These are phyloP conservation scores for Mycosarcoma maydis DNA, from an alignment of 1,284 basidiomycete genomes.

Conservation along the genomic window DNA sequence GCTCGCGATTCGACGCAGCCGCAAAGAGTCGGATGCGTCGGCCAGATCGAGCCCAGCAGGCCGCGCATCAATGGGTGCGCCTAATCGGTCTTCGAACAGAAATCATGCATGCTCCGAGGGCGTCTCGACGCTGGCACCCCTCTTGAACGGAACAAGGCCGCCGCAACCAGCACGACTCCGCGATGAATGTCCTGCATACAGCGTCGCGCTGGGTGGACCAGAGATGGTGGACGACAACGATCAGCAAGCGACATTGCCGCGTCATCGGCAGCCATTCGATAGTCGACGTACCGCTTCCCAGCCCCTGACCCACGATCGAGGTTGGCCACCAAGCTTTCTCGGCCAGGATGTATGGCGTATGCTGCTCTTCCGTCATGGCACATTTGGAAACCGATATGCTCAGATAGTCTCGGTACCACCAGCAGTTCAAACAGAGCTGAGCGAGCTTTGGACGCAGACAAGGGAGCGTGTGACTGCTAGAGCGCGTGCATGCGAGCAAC, in stretches of 20 bases:
- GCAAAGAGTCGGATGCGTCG: slow-evolving; percentile 8
- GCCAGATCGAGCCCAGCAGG: slow-evolving; percentile 14
- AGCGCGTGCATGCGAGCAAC: not conserved
- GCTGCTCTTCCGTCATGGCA: slow-evolving; percentile 40
- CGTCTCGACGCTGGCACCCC: slow-evolving; percentile 23
- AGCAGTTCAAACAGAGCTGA: slow-evolving; percentile 27
- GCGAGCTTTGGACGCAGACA: slow-evolving; percentile 27
- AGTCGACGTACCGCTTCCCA: slow-evolving; percentile 1
- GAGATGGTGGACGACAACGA: slow-evolving; percentile 37
- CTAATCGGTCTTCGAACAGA: slow-evolving; percentile 2
- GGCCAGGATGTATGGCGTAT: slow-evolving; percentile 41
- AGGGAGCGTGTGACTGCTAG: slow-evolving; percentile 9
- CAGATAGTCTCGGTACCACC: slow-evolving; percentile 37
- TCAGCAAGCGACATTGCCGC: slow-evolving; percentile 3
- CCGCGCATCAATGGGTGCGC: not conserved
- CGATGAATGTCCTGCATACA: slow-evolving; percentile 27
- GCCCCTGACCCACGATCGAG: slow-evolving; percentile 21
- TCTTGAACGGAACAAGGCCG: slow-evolving; percentile 24
- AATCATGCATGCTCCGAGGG: slow-evolving; percentile 10
- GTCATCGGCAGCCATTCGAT: slow-evolving; percentile 9
- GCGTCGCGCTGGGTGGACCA: slow-evolving; percentile 33
- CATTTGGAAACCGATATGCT: slow-evolving; percentile 24
- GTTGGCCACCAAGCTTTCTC: slow-evolving; percentile 41
- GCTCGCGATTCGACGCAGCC: slow-evolving; percentile 22
- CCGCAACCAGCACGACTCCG: slow-evolving; percentile 19